Evolutionary conservation across 75 land plant species (phyloP), one percentile per base, ranked within the genome.

Genomic region (Cryptomeria japonica): DNA sequence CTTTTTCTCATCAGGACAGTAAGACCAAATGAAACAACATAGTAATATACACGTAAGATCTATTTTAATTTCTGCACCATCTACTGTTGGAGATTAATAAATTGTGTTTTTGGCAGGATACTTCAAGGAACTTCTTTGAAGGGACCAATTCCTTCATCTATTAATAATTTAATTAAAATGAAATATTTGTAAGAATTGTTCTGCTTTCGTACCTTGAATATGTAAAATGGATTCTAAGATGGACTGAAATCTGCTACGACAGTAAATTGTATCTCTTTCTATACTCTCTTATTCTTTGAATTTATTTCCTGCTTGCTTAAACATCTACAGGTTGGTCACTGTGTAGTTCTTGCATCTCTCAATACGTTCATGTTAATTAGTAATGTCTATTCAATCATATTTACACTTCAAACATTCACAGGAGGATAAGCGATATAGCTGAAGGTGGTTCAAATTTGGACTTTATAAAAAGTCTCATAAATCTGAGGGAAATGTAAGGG

Each of bases 131-230:
- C 88, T 39, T 90, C 91, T 41, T 84, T 93, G 64, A 84, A 83
- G 31, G 94, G 94, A 22, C 91, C 92, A 39, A 86, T 93, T 51
- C 94, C 94, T 73, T 70, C 88, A 34, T 85, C 38, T 82, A 87
- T 93, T 41, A 86, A 87, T 9, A 31, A 28, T 18, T 87, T 90
- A 85, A 86, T 3, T 28, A 84, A 83, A 82, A 34, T 91, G 70
- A 87, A 47, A 3, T 87, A 91, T 34, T 84, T 93, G 93, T 93
- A 72, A 87, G 90, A 70, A 53, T 34, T 0, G n/a, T 25, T 39
- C 72, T n/a, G 8, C 25, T 22, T 22, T 58, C 64, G 19, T 58
- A 19, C 7, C 25, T 58, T 19, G 64, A 58, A 19, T 58, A 19
- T 58, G 64, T 58, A 58, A 58, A 19, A 58, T 22, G 19, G 25